Evolutionary conservation across 805 yeast species (phyloP).

Genomic region (Kockiozyma suomiensis): DNA sequence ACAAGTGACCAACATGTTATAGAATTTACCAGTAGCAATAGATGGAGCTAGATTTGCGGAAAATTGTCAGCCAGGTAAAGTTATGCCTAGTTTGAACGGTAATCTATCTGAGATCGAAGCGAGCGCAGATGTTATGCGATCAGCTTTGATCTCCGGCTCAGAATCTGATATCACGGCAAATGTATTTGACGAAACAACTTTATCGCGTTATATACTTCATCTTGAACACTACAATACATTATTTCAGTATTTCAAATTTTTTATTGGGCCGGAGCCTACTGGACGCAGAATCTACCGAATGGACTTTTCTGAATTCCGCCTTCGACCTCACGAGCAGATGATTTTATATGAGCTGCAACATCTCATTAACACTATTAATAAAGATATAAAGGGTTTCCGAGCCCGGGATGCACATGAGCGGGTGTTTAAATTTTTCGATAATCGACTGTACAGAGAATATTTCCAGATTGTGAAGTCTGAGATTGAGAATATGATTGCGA

Average conservation of each 20-base stretch:
- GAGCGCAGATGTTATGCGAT: not conserved
- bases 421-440: slow-evolving; percentile 5
- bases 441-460: slow-evolving; percentile 10
- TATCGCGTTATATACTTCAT: not conserved
- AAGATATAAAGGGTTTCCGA: not conserved
- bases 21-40: too few relatives aligned
- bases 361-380: not conserved
- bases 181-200: not conserved
- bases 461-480: slow-evolving; percentile 6
- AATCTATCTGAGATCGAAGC: not conserved
- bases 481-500: not conserved
- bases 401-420: not conserved
- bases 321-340: slow-evolving; percentile 16
- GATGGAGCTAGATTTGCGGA: not conserved
- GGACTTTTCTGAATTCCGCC: slow-evolving; percentile 12
- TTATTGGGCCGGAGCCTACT: not conserved
- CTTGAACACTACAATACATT: not conserved
- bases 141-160: not conserved
- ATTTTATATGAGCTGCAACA: slow-evolving; percentile 5
- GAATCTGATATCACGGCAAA: not conserved
- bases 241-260: not conserved
- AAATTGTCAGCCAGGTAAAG: not conserved
- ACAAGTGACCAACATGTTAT: too few relatives aligned
- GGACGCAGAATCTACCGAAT: not conserved
- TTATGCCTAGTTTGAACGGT: not conserved